Evolutionary conservation across 2,329 filamentous ascomycete species (phyloP).

Genomic region (Fusarium circinatum): DNA sequence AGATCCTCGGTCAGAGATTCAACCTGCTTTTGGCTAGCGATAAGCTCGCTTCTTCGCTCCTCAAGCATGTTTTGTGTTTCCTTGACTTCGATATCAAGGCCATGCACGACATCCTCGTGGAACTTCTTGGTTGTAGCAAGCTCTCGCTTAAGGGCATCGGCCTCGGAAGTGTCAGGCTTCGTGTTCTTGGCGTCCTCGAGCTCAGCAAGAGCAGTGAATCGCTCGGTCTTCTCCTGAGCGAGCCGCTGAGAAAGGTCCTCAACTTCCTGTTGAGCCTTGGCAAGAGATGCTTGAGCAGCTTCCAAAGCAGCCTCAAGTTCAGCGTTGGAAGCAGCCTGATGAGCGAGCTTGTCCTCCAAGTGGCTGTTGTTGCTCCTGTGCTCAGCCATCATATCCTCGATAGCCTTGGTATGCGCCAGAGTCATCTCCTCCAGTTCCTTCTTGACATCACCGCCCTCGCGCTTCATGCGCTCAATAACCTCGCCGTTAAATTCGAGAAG

Average conservation of each 20-base stretch:
- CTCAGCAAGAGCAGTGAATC: constrained; percentile 68
- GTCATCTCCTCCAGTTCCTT: constrained; percentile 58
- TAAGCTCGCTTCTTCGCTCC: constrained; percentile 48
- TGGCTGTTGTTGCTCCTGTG: constrained; percentile 49
- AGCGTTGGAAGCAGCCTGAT: constrained; percentile 50
- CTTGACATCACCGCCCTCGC: constrained; percentile 50
- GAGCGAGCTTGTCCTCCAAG: constrained; percentile 50
- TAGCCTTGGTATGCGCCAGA: constrained; percentile 50
- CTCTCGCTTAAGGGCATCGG: constrained; percentile 62
- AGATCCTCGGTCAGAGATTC: constrained; percentile 54
- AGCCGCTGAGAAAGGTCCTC: constrained; percentile 63
- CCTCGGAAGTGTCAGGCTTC: constrained; percentile 65
- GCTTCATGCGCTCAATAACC: constrained; percentile 54
- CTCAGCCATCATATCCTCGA: constrained; percentile 55
- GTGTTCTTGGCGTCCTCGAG: constrained; percentile 67
- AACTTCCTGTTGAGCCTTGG: constrained; percentile 59
- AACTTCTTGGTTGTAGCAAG: constrained; percentile 59
- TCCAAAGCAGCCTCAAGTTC: constrained; percentile 51
- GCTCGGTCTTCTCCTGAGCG: constrained; percentile 69
- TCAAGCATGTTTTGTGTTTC: constrained; percentile 52
- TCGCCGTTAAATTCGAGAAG: constrained; percentile 56
- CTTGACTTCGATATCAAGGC: constrained; percentile 48
- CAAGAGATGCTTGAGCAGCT: constrained; percentile 55
- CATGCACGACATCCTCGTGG: constrained; percentile 56
- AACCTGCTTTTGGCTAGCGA: constrained; percentile 50